Evolutionary conservation across 148 eudicot species (phyloP).

Genomic region (Fagopyrum esculentum): DNA sequence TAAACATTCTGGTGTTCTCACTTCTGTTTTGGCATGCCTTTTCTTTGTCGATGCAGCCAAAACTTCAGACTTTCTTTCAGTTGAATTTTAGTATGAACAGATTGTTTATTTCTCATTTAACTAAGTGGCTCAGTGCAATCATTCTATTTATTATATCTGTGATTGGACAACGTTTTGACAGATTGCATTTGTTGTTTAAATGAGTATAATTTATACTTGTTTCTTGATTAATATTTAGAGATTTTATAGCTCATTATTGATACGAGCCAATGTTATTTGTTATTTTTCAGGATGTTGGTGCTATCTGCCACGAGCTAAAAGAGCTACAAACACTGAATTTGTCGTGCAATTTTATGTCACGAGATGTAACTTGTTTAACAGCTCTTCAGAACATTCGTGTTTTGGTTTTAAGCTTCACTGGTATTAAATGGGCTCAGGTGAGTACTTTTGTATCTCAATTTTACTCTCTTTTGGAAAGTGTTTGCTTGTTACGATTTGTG

Average conservation of each 20-base stretch:
- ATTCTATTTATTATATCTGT: background rate
- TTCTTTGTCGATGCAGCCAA: too few relatives aligned
- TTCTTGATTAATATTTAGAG: background rate
- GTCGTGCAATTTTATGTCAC: slow-evolving; percentile 56
- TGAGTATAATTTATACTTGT: background rate
- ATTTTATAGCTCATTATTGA: slow-evolving; percentile 12
- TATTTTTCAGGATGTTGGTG: slow-evolving; percentile 63
- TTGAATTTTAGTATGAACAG: background rate
- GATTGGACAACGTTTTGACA: background rate
- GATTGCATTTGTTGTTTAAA: background rate
- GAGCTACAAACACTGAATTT: slow-evolving; percentile 63
- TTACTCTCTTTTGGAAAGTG: background rate
- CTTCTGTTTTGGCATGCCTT: too few relatives aligned
- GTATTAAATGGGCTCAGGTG: slow-evolving; percentile 82
- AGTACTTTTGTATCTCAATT: background rate
- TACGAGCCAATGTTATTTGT: slow-evolving; percentile 5
- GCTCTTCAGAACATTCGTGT: slow-evolving; percentile 49
- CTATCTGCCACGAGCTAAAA: slow-evolving; percentile 61
- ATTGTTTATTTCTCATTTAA: background rate
- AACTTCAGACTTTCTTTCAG: background rate
- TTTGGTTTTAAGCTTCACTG: slow-evolving; percentile 73
- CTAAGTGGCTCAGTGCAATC: background rate
- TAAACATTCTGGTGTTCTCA: too few relatives aligned
- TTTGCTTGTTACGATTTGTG: background rate
- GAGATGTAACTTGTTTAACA: slow-evolving; percentile 36